phyloP scores from a whole-genome alignment of 345 rosid genomes.

The Dipteronia dyeriana region DNA sequence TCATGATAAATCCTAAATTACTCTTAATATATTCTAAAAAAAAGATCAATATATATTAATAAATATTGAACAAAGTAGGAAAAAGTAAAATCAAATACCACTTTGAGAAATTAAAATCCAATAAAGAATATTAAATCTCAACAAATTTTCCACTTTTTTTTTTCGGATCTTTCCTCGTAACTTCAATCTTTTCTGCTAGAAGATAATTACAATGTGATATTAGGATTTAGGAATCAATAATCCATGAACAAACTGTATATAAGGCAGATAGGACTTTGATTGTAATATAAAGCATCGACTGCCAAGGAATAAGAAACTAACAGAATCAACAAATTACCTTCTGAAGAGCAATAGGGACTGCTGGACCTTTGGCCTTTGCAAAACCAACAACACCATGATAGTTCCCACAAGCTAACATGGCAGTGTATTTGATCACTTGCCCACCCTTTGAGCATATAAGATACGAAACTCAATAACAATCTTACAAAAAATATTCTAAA shows the following conservation, averaged over 20 bases:
- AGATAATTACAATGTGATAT: not conserved
- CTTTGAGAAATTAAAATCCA: not conserved
- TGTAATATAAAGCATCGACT: not conserved
- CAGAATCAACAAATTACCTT: conserved; percentile 51
- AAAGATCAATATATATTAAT: not conserved
- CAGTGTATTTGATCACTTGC: conserved; percentile 77
- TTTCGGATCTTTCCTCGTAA: not conserved
- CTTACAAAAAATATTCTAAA: conserved; percentile 4
- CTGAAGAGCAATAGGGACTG: conserved; percentile 77
- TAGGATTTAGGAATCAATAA: not conserved
- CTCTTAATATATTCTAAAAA: not conserved
- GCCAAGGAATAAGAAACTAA: not conserved
- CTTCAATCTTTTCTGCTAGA: not conserved
- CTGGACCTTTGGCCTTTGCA: conserved; percentile 88
- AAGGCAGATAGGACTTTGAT: not conserved
- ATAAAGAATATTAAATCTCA: not conserved
- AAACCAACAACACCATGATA: conserved; percentile 85
- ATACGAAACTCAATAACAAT: conserved; percentile 19
- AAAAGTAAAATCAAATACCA: not conserved
- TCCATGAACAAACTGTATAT: not conserved
- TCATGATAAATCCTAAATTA: not conserved
- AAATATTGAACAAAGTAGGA: not conserved
- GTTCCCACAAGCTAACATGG: conserved; percentile 86
- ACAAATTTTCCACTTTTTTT: not conserved
- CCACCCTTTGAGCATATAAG: conserved; percentile 55